These are phyloP conservation scores for Cyclotella atomus DNA, from an alignment of 108 stramenopile genomes.

Conservation along the genomic window DNA sequence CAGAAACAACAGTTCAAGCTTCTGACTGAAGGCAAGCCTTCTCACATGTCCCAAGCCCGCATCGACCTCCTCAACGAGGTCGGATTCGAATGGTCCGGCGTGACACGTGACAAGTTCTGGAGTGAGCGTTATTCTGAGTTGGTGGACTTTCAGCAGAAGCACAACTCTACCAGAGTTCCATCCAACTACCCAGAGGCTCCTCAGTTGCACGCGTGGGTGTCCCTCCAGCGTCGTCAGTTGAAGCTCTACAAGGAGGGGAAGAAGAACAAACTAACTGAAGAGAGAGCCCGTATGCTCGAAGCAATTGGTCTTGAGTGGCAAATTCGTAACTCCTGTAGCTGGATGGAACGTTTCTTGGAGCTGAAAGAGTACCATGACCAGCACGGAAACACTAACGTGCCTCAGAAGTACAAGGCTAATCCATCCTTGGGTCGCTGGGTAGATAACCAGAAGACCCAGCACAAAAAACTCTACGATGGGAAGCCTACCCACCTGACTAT, in stretches of 20 bases:
- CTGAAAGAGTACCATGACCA: constrained; percentile 41
- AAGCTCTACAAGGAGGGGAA: constrained; percentile 55
- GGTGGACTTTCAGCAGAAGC: constrained; percentile 27
- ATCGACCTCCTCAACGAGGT: constrained; percentile 54
- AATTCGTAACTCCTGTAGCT: constrained; percentile 37
- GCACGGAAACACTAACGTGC: constrained; percentile 46
- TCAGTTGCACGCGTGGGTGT: constrained; percentile 36
- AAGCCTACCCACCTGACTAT: constrained; percentile 47
- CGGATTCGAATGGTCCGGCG: constrained; percentile 58
- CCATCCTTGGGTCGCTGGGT: constrained; percentile 49
- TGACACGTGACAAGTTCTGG: constrained; percentile 48
- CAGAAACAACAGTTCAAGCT: constrained; percentile 68
- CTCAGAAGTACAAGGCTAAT: constrained; percentile 46
- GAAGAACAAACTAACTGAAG: constrained; percentile 41
- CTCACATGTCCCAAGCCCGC: constrained; percentile 58
- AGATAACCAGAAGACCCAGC: constrained; percentile 49
- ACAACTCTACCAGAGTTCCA: constrained; percentile 26
- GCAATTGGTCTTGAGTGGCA: constrained; percentile 31
- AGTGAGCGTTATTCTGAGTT: constrained; percentile 34
- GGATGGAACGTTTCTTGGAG: constrained; percentile 43
- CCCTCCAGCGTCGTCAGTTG: constrained; percentile 34
- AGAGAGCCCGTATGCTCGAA: constrained; percentile 32
- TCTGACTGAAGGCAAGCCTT: constrained; percentile 49
- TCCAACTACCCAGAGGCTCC: constrained; percentile 30
- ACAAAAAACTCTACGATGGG: constrained; percentile 45